Evolutionary conservation across 495 filamentous ascomycete species (phyloP).

Genomic region (Xylaria cubensis): DNA sequence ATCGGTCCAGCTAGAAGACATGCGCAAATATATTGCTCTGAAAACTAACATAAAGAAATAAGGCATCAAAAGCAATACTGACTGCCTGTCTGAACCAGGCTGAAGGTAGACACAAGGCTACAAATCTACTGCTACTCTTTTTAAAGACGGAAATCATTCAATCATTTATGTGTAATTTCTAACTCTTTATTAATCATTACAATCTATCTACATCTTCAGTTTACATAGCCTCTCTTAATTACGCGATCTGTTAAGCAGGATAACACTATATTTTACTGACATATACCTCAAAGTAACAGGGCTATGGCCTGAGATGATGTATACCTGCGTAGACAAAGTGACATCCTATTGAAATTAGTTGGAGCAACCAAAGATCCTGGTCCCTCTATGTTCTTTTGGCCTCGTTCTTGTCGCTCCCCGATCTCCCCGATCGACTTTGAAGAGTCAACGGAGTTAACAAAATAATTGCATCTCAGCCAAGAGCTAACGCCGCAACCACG

Average conservation of each 20-base stretch:
- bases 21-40: background rate
- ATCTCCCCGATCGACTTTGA: background rate
- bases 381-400: background rate
- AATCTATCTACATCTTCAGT: background rate
- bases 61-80: no score
- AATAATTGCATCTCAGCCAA: background rate
- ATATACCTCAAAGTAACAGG: background rate
- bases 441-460: background rate
- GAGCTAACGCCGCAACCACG: background rate
- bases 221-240: background rate
- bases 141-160: background rate
- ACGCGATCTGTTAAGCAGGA: background rate
- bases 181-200: background rate
- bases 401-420: background rate
- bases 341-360: background rate
- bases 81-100: background rate
- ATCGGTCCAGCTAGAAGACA: background rate
- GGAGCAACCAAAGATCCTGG: background rate
- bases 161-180: background rate
- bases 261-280: background rate
- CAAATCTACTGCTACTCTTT: background rate
- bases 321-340: slow-evolving; percentile 11
- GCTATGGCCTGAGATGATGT: slow-evolving; percentile 6
- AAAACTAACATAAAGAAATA: no score
- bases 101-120: slow-evolving; percentile 3